Evolutionary conservation across 176 grass and related monocot species (phyloP).

Genomic region (Aegilops sharonensis): DNA sequence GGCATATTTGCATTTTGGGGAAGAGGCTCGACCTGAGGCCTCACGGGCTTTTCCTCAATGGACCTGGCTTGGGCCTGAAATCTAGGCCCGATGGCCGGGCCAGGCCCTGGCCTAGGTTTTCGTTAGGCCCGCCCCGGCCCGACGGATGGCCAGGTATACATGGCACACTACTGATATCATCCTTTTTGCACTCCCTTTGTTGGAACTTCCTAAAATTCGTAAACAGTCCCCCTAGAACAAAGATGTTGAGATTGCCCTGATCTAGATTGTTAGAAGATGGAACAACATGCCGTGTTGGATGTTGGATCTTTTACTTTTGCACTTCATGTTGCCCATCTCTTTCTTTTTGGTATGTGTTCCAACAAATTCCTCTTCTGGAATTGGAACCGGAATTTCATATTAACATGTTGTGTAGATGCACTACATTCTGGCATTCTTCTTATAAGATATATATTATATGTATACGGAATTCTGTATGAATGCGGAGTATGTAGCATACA

Average conservation of each 20-base stretch:
- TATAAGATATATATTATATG: background rate
- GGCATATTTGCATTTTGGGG: no score
- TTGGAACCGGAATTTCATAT: background rate
- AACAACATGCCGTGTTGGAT: background rate
- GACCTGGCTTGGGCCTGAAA: no score
- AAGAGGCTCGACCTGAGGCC: no score
- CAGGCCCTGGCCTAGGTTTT: no score
- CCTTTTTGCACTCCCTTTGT: background rate
- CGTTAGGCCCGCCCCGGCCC: no score
- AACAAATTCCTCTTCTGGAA: background rate
- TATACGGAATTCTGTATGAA: background rate
- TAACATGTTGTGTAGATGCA: background rate
- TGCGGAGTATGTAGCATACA: background rate
- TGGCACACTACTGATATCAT: background rate
- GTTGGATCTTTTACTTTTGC: background rate
- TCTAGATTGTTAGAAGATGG: slow-evolving; percentile 24
- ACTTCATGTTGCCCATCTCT: slow-evolving; percentile 17
- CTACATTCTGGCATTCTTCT: background rate
- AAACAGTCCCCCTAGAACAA: background rate
- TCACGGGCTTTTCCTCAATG: no score
- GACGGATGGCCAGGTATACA: no score
- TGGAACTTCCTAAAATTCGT: background rate
- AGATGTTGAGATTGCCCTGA: background rate
- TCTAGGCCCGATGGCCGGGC: no score
- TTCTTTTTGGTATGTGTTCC: slow-evolving; percentile 1